A percentile compares a stretch with the other conserved stretches of the same genome.
These are phyloP conservation scores for Entomortierella beljakovae DNA, from an alignment of 192 early-diverging fungal species.

Conservation along the genomic window DNA sequence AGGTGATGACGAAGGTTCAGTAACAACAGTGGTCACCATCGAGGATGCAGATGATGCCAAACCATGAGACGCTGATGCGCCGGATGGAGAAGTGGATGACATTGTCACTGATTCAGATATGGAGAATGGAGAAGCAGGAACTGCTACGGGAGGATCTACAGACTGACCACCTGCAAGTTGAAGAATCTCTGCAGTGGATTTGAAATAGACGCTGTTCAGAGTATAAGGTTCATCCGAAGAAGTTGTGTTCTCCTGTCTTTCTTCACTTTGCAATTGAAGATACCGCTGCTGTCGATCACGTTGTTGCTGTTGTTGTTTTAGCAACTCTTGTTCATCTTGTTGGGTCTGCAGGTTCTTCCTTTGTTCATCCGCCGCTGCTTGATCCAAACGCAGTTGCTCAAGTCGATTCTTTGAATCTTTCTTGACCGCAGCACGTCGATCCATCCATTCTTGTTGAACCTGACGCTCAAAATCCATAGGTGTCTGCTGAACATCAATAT, in stretches of 20 bases:
- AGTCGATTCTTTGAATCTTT: conserved; percentile 28
- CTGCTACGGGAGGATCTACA: neutral
- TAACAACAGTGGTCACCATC: neutral
- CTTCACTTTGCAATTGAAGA: neutral
- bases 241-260: neutral
- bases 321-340: neutral
- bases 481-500: neutral
- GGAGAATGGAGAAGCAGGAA: neutral
- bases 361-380: conserved; percentile 6
- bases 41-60: neutral
- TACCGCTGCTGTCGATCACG: neutral
- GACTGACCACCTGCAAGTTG: neutral
- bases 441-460: conserved; percentile 41
- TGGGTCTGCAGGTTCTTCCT: conserved; percentile 6
- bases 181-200: conserved; percentile 14
- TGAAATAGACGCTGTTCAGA: conserved; percentile 35
- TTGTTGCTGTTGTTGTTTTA: neutral
- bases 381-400: conserved; percentile 28
- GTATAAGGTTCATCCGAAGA: conserved; percentile 13
- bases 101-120: conserved; percentile 9
- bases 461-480: conserved; percentile 17
- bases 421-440: conserved; percentile 36
- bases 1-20: conserved; percentile 11
- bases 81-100: neutral
- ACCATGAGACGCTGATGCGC: neutral